phyloP scores from a whole-genome alignment of 2,329 filamentous ascomycete genomes.

The Lecanoromycetidae sp. region DNA sequence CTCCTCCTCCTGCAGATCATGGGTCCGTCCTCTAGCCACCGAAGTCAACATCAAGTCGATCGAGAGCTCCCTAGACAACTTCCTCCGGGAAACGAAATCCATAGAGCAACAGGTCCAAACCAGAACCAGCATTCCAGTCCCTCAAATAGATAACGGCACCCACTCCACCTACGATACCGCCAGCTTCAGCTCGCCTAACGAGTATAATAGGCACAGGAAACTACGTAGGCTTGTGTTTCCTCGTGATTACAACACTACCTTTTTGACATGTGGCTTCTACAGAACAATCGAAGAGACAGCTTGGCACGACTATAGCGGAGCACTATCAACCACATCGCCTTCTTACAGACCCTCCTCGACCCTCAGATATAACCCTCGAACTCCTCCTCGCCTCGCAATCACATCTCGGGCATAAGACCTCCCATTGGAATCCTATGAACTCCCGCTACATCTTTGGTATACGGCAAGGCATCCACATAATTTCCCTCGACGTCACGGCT shows the following conservation, averaged over 20 bases:
- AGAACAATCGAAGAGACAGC: conserved; percentile 8
- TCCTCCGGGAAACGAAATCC: conserved; percentile 13
- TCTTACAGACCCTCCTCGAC: conserved; percentile 58
- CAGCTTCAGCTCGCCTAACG: conserved; percentile 6
- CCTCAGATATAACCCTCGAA: conserved; percentile 77
- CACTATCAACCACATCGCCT: conserved; percentile 17
- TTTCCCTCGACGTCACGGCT: conserved; percentile 78
- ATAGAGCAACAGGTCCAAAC: conserved; percentile 14
- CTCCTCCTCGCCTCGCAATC: conserved; percentile 76
- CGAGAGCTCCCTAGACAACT: conserved; percentile 14
- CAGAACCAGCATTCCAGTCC: conserved; percentile 6
- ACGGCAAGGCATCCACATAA: conserved; percentile 80
- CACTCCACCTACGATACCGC: conserved; percentile 8
- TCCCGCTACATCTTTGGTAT: conserved; percentile 89
- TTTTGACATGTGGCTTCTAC: neutral
- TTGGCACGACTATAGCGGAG: conserved; percentile 12
- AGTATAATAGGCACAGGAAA: neutral
- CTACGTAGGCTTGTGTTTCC: too few species aligned
- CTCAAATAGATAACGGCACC: conserved; percentile 14
- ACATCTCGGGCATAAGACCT: conserved; percentile 82
- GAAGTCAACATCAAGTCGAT: conserved; percentile 11
- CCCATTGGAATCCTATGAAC: conserved; percentile 90
- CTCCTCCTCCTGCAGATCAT: neutral
- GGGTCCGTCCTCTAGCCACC: conserved; percentile 13
- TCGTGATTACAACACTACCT: too few species aligned